A percentile compares a stretch with the other conserved stretches of the same genome.
These are phyloP conservation scores for Geotrichum bryndzae DNA, from an alignment of 1,139 yeast genomes.

Conservation along the genomic window DNA sequence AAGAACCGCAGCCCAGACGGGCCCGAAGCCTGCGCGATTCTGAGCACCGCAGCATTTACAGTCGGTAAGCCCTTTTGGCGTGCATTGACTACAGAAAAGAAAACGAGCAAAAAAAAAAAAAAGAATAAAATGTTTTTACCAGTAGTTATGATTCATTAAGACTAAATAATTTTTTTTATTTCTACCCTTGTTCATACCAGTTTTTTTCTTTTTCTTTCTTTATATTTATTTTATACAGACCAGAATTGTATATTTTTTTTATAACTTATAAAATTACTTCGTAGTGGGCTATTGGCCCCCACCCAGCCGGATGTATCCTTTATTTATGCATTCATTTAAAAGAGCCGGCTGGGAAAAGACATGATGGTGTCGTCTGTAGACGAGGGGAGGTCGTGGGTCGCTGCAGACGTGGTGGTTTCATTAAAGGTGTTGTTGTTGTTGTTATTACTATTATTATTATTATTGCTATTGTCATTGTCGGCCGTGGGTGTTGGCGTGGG, in stretches of 20 bases:
- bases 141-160: neutral
- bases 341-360: neutral
- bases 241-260: no score
- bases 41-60: neutral
- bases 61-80: neutral
- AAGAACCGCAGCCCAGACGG: neutral
- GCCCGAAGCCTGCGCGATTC: neutral
- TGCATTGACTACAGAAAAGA: neutral
- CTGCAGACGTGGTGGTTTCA: neutral
- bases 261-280: no score
- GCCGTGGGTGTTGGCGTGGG: neutral
- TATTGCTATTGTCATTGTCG: neutral
- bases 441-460: neutral
- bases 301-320: neutral
- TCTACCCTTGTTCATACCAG: no score
- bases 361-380: neutral
- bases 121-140: neutral
- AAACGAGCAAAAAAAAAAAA: neutral
- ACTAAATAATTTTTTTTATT: no score
- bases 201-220: no score
- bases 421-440: neutral
- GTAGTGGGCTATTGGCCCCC: no score
- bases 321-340: neutral
- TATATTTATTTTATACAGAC: no score
- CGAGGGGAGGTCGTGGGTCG: neutral